Evolutionary conservation across 495 filamentous ascomycete species (phyloP).

Genomic region (Hypoxylon lenormandii): DNA sequence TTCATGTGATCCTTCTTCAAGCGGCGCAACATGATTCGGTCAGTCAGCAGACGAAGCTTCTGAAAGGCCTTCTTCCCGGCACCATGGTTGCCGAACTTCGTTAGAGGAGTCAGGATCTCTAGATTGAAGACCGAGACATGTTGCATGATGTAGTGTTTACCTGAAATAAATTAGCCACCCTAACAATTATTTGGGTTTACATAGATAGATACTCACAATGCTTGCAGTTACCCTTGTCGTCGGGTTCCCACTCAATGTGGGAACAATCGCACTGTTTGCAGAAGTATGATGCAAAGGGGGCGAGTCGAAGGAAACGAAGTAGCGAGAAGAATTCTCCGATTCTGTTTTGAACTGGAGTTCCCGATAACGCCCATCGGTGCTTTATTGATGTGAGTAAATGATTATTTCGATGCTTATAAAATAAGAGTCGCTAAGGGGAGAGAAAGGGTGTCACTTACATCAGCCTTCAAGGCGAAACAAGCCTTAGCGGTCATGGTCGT

Average conservation of each 20-base stretch:
- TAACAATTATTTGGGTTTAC: background rate
- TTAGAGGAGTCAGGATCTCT: slow-evolving; percentile 87
- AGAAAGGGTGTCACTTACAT: too few relatives aligned
- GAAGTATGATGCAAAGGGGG: slow-evolving; percentile 90
- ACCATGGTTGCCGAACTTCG: slow-evolving; percentile 63
- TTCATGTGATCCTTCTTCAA: slow-evolving; percentile 91
- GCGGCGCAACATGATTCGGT: slow-evolving; percentile 91
- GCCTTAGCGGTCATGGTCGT: slow-evolving; percentile 91
- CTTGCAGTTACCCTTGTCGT: slow-evolving; percentile 73
- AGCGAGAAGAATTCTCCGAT: slow-evolving; percentile 98
- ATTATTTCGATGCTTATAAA: too few relatives aligned
- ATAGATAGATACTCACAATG: slow-evolving; percentile 63
- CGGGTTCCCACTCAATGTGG: slow-evolving; percentile 83
- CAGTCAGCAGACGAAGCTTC: slow-evolving; percentile 86
- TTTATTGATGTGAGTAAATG: too few relatives aligned
- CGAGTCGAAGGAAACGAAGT: slow-evolving; percentile 85
- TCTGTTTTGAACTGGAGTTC: slow-evolving; percentile 93
- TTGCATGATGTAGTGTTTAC: slow-evolving; percentile 72
- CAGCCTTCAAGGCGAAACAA: slow-evolving; percentile 75
- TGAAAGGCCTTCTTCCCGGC: slow-evolving; percentile 73
- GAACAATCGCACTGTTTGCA: slow-evolving; percentile 86
- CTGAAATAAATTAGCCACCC: slow-evolving; percentile 39
- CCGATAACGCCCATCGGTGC: slow-evolving; percentile 45
- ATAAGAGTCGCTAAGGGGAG: too few relatives aligned
- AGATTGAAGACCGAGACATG: slow-evolving; percentile 97